Evolutionary conservation across 768 basidiomycete genomes (phyloP), one percentile per base, ranked within the genome.

Genomic region (Boletus vinaceobasis): DNA sequence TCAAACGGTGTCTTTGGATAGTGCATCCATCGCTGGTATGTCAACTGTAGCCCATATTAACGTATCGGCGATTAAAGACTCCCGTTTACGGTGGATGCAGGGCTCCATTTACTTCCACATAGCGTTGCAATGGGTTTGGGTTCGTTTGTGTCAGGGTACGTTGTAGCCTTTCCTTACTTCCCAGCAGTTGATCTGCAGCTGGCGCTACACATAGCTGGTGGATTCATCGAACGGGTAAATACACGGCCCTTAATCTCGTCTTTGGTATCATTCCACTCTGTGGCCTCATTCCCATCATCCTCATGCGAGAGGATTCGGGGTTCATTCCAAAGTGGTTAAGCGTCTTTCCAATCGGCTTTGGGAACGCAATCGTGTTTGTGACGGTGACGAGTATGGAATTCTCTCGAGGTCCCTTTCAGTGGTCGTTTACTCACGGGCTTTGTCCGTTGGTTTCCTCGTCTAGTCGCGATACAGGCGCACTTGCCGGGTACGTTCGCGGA

Each of bases 321-420:
- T 43, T 52, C 39, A 21, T 54, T 5, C 21, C 17, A 11, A 52
- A 59, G 29, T 63, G 62, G 55, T 21, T 61, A 2, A 56, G 55
- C n/a, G 35, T 60, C 32, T 50, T 64, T 26, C 63, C 63, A 7
- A 39, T 65, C 7, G 60, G 56, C 7, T 56, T 56, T 39, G 61
- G 62, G 29, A 64, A 53, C 8, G 42, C 53, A 14, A 32, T 66
- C 14, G 59, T 65, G 10, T 50, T 59, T 39, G 37, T 48, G 46
- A 59, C 51, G 5, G 48, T 50, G 14, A 15, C 59, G 10, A 53
- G 57, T 61, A 53, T n/a, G 59, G 4, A 19, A 11, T 40, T 19
- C 5, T 17, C 32, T 19, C 5, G 21, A 33, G 26, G 13, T n/a
- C 23, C 9, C 8, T 43, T 10, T 13, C n/a, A 14, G 6, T 15